Evolutionary conservation across 2,329 filamentous ascomycete species (phyloP), one percentile per base, ranked within the genome.

Genomic region (Xylaria digitata): DNA sequence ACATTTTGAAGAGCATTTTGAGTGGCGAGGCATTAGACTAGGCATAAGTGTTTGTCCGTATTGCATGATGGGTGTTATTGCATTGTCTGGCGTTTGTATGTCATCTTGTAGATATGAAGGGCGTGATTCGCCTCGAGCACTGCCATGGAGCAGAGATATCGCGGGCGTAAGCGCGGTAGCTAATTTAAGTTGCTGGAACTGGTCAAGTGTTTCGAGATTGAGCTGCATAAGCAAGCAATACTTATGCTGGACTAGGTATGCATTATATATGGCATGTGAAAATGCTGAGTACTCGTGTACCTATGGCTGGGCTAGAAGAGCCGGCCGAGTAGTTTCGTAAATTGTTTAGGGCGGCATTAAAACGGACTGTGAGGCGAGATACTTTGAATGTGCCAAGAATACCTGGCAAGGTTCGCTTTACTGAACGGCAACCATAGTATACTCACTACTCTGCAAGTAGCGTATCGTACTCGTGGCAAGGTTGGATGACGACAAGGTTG

Each of bases 1-100:
- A 86, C 46, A 91, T 91, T 71, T 75, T 91, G 74, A 84, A 80
- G 74, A 88, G 84, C 75, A 90, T 91, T 71, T 73, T 91, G 74
- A 86, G 83, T 72, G 88, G 86, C 46, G 87, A 89, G 71, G 85
- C 85, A 46, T 79, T 89, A 78, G 86, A 88, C 73, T 87, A 78
- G 67, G 53, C 46, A 46, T 60, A 46, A 8, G 13, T 57, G n/a
- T 37, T 61, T 67, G 17, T 26, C 54, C n/a, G 63, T 56, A 61
- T 64, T 56, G 43, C 45, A 53, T 59, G 13, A 26, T 32, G 32
- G 58, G 68, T 49, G 42, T 59, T 63, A n/a, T 53, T 37, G 69
- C 64, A 68, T 70, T 61, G 58, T 11, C 37, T 30, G 66, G 60
- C 48, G 60, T 49, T 61, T 30, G 60, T 42, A 52, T 55, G 53